Percentiles rank a stretch among this genome's conserved stretches.
Evolutionary conservation across 176 grass and related monocot genomes (phyloP).

Genomic region (Zea mays): DNA sequence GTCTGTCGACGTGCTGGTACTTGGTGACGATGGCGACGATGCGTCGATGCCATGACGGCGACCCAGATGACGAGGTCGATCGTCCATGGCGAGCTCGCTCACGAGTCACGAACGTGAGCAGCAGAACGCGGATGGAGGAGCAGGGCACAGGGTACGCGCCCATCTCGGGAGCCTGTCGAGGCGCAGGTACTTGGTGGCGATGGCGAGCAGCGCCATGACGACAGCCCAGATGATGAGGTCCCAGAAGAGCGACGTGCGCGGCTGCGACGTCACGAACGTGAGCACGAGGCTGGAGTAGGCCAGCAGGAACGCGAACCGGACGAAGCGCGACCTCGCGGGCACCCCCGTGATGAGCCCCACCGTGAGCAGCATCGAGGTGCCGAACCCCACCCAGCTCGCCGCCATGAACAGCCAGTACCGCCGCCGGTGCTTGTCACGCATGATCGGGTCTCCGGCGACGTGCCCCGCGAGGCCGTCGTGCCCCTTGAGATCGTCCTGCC

Average conservation of each 20-base stretch:
- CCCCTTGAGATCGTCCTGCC: conserved; percentile 28
- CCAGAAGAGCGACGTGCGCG: conserved; percentile 9
- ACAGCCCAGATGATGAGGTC: neutral
- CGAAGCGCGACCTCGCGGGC: conserved; percentile 2
- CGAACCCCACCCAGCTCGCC: conserved; percentile 36
- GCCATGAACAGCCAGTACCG: conserved; percentile 44
- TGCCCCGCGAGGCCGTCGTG: neutral
- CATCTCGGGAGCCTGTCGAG: neutral
- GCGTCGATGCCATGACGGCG: neutral
- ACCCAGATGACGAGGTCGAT: neutral
- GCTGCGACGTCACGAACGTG: conserved; percentile 29
- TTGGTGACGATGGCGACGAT: neutral
- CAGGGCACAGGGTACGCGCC: neutral
- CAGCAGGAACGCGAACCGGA: conserved; percentile 4
- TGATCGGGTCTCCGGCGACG: conserved; percentile 35
- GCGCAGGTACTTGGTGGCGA: neutral
- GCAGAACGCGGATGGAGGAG: neutral
- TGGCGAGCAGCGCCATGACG: neutral
- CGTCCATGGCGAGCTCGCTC: neutral
- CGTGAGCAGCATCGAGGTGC: conserved; percentile 31
- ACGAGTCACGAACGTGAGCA: neutral
- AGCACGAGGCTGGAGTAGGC: conserved; percentile 38
- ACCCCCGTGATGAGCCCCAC: conserved; percentile 29
- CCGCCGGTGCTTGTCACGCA: conserved; percentile 34
- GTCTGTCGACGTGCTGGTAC: neutral